Evolutionary conservation across 768 basidiomycete genomes (phyloP), one percentile per base, ranked within the genome.

Genomic region (Sarcomyxa edulis): DNA sequence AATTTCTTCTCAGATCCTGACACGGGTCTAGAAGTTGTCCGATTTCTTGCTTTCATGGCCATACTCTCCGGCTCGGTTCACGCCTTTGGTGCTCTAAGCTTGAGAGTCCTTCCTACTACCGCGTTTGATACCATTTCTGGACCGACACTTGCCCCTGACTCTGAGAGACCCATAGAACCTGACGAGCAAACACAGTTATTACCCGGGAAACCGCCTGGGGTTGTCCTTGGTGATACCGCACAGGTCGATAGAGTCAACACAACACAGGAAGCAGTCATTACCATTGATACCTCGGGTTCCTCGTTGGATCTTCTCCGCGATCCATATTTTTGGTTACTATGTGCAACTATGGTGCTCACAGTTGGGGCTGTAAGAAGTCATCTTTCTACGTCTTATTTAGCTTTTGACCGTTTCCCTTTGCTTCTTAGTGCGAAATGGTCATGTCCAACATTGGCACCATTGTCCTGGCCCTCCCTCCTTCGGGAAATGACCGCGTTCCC

Each of bases 381-480:
- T 36, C 27, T 8, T 11, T 35, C 19, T 15, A 14, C 19, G n/a
- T 35, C 32, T 14, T 31, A 30, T 16, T 20, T 32, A n/a, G 14
- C 25, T 18, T 15, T 18, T 32, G 28, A 32, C 19, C n/a, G n/a
- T n/a, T n/a, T n/a, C n/a, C n/a, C n/a, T n/a, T n/a, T n/a, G n/a
- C 42, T 30, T 27, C 12, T 5, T 38, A 86, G 83, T 75, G 72
- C 32, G 86, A 89, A 56, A 89, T 87, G 85, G 69, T 91, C 15
- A 78, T 90, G 14, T 81, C 85, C 14, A 91, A 88, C 50, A 79
- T 91, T 32, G 87, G 85, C 25, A 78, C 82, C 1, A 83, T 90
- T 35, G 71, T 82, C 10, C 59, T 81, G 4, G 79, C 87, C 10
- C 69, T 88, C 24, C 74, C 78, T 7, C 51, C 59, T 14, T 48